These are phyloP conservation scores for Ambrosiella beaveri DNA, from an alignment of 2,329 filamentous ascomycete species.

Conservation along the genomic window DNA sequence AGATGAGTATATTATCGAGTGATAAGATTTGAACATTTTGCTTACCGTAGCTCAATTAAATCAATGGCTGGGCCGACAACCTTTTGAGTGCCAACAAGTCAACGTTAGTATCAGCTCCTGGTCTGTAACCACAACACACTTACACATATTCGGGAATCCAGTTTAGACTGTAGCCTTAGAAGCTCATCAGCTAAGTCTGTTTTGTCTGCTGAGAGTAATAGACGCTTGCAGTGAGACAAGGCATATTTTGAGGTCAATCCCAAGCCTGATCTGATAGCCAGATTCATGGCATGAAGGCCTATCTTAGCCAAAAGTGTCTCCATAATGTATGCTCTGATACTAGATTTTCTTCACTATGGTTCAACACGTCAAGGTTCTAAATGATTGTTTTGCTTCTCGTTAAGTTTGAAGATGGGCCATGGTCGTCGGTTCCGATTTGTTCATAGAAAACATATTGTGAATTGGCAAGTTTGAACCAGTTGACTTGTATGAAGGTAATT, in stretches of 20 bases:
- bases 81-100: conserved; percentile 22
- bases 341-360: too few species aligned
- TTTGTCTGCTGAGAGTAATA: conserved; percentile 63
- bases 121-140: not conserved
- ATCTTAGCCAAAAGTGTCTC: conserved; percentile 42
- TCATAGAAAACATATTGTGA: too few species aligned
- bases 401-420: too few species aligned
- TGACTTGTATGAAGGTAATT: too few species aligned
- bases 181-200: conserved; percentile 52
- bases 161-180: conserved; percentile 48
- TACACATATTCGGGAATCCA: conserved; percentile 63
- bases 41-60: conserved; percentile 75
- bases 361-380: too few species aligned
- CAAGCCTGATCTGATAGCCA: conserved; percentile 77
- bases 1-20: not conserved
- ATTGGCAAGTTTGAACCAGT: too few species aligned
- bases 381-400: too few species aligned
- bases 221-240: conserved; percentile 60
- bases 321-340: conserved; percentile 31
- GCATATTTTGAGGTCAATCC: conserved; percentile 72
- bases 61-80: conserved; percentile 84
- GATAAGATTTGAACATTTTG: not conserved
- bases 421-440: too few species aligned
- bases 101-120: not conserved
- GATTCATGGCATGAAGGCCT: conserved; percentile 65